Evolutionary conservation across 2,329 filamentous ascomycete species (phyloP), one percentile per base, ranked within the genome.

Genomic region (Zymoseptoria crescenta): DNA sequence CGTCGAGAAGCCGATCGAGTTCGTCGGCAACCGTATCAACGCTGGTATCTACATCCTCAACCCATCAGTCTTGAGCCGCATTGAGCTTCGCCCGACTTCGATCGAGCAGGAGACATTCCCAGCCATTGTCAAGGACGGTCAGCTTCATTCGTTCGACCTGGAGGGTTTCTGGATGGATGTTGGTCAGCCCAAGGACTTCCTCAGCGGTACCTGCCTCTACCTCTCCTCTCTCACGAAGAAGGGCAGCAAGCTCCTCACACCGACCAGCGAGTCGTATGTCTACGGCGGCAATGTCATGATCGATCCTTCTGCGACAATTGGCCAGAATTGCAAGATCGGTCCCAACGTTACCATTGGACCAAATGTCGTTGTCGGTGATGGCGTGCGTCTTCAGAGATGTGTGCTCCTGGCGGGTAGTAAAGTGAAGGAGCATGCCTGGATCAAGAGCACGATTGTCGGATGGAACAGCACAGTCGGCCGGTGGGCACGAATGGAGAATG

Each of bases 161-260:
- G 91, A 96, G 67, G 91, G 93, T 68, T 97, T 95, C 85, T 97
- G 93, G 93, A 97, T 97, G 93, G 93, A 97, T 69, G 91, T 99
- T 65, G 93, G 93, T 70, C 93, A 99, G 79, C 93, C 93, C 69
- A 99, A 97, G 81, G 93, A 99, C 74, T 99, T 97, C 84, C 81
- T 99, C 58, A 91, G 88, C 21, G 93, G 93, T 64, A 97, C 94
- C 62, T 97, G 93, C 79, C 83, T 99, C 63, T 97, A 96, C 80
- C 89, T 99, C 56, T 91, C 90, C 52, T 96, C 91, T 3, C 84
- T 97, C 61, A 83, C 91, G 60, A 96, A 96, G 84, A 91, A 89
- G 79, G 85, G 86, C 73, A 89, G 90, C 72, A 92, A 95, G 79
- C 82, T 89, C 62, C 88, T 97, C 55, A 86, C 87, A 7, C 81